phyloP scores from a whole-genome alignment of 495 filamentous ascomycete species.

The Pyrenopolyporus hunteri region DNA sequence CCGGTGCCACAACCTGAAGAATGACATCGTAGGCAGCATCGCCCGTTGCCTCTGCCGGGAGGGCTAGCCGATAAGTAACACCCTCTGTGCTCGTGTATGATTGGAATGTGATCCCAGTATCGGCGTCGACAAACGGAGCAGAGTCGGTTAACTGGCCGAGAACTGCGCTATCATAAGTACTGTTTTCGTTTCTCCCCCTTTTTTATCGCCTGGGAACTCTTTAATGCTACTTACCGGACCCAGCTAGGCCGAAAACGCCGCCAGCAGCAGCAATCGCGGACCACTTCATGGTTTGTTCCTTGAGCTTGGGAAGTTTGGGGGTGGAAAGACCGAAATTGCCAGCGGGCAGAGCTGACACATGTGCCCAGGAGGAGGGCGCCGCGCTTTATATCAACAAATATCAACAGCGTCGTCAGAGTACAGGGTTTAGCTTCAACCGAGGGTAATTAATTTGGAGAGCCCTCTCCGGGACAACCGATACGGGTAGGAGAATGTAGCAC shows the following conservation, averaged over 20 bases:
- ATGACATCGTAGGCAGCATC: slow-evolving; percentile 49
- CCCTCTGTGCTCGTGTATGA: slow-evolving; percentile 47
- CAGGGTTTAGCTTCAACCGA: slow-evolving; percentile 30
- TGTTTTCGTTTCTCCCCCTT: neutral
- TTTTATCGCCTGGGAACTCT: neutral
- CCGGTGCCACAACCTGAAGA: slow-evolving; percentile 49
- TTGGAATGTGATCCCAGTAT: slow-evolving; percentile 51
- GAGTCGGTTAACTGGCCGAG: slow-evolving; percentile 46
- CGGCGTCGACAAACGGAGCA: slow-evolving; percentile 42
- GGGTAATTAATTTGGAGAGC: slow-evolving; percentile 35
- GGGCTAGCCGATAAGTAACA: slow-evolving; percentile 49
- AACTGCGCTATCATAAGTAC: slow-evolving; percentile 15
- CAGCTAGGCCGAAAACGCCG: slow-evolving; percentile 18
- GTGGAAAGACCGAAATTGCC: neutral
- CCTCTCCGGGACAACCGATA: slow-evolving; percentile 29
- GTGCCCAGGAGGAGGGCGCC: slow-evolving; percentile 1
- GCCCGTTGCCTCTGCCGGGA: slow-evolving; percentile 44
- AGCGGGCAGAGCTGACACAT: slow-evolving; percentile 4
- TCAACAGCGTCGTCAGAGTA: slow-evolving; percentile 23
- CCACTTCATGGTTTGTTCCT: slow-evolving; percentile 33
- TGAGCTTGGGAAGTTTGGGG: neutral
- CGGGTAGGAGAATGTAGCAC: slow-evolving; percentile 21
- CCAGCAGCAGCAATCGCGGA: slow-evolving; percentile 18
- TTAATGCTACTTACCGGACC: slow-evolving; percentile 26
- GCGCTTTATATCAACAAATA: slow-evolving; percentile 25